Evolutionary conservation across 768 basidiomycete genomes (phyloP).

Genomic region (Amanita pseudoporphyria): DNA sequence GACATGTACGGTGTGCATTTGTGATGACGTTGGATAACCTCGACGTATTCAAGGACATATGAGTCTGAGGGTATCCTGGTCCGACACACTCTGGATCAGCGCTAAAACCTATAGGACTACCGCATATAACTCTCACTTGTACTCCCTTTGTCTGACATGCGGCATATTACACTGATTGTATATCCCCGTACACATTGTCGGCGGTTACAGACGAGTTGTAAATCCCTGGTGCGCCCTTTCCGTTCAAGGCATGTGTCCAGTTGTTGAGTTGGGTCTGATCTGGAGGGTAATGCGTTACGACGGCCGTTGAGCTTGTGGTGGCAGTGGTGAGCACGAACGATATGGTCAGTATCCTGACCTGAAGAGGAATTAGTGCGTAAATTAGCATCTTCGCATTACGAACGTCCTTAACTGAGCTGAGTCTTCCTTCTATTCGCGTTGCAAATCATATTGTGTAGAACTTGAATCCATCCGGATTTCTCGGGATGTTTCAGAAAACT

Average conservation of each 20-base stretch:
- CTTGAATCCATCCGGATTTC: no score
- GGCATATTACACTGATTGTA: constrained; percentile 53
- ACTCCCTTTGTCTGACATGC: constrained; percentile 34
- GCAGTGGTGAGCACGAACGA: background rate
- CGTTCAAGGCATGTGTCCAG: constrained; percentile 30
- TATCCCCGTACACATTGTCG: constrained; percentile 27
- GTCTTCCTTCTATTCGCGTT: no score
- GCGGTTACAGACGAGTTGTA: constrained; percentile 32
- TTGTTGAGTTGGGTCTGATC: constrained; percentile 31
- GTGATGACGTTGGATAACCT: constrained; percentile 44
- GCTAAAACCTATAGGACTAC: background rate
- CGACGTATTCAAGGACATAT: constrained; percentile 34
- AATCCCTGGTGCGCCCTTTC: constrained; percentile 36
- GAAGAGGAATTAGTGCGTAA: no score
- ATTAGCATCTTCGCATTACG: no score
- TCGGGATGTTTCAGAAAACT: no score
- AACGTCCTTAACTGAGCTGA: no score
- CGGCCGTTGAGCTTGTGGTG: background rate
- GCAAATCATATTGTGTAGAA: no score
- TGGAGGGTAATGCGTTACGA: constrained; percentile 25
- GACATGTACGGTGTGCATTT: constrained; percentile 42
- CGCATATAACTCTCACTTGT: constrained; percentile 25
- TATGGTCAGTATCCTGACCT: background rate
- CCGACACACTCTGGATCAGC: background rate
- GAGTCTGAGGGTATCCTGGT: constrained; percentile 25